Conservation (phyloP, 1,284 basidiomycete species). For the Puccinia triticina region DNA sequence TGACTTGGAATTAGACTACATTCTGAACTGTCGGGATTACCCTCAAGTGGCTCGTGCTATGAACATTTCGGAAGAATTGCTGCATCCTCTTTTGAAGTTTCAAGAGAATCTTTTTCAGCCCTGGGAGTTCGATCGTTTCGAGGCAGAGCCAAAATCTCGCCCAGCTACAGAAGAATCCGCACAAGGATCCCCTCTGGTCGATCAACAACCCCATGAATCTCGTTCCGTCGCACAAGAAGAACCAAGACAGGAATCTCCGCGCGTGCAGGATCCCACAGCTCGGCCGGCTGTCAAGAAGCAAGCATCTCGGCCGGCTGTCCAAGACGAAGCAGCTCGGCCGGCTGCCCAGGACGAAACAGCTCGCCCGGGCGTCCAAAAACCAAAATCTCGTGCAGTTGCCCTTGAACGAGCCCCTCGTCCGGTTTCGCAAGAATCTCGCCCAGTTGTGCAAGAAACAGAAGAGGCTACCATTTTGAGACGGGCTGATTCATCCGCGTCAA, state of each 20-base stretch:
- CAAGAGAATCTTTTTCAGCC: constrained; percentile 15
- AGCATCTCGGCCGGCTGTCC: neutral
- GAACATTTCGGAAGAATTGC: constrained; percentile 7
- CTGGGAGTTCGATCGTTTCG: neutral
- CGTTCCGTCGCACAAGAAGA: neutral
- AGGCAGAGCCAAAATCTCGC: neutral
- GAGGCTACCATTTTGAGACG: too few relatives aligned
- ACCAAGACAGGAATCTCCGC: neutral
- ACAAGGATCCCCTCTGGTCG: neutral
- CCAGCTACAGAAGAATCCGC: neutral
- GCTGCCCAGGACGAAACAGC: neutral
- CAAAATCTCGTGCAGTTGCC: neutral
- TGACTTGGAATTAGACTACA: constrained; percentile 23
- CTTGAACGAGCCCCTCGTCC: neutral
- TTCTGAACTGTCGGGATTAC: constrained; percentile 10
- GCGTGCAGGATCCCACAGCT: too few relatives aligned
- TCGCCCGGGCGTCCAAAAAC: neutral
- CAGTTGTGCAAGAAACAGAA: neutral
- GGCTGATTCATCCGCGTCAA: too few relatives aligned
- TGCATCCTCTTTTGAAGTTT: neutral
- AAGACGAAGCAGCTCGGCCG: neutral
- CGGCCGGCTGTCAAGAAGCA: neutral
- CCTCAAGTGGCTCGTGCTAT: neutral
- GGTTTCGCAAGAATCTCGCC: neutral
- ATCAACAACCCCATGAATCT: neutral